Conservation (phyloP, 331 rosid genomes). For the Pyracantha coccinea region DNA sequence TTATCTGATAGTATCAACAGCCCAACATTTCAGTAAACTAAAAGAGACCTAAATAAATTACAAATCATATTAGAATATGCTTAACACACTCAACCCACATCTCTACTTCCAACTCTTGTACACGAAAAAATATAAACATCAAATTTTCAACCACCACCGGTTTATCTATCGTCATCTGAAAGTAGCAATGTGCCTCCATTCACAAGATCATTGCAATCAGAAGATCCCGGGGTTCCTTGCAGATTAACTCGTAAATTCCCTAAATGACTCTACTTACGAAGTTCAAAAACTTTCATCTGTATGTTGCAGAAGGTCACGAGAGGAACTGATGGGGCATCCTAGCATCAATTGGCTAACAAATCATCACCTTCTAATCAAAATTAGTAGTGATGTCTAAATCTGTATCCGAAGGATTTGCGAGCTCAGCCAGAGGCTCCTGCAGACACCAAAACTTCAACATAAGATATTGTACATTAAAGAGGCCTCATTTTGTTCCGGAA, state of each 20-base stretch:
- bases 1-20: not conserved
- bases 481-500: not conserved
- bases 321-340: not conserved
- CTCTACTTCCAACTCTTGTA: constrained; percentile 9
- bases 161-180: constrained; percentile 19
- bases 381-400: constrained; percentile 71
- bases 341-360: constrained; percentile 9
- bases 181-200: constrained; percentile 8
- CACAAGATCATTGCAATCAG: constrained; percentile 12
- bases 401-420: constrained; percentile 72
- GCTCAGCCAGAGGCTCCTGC: constrained; percentile 81
- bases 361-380: constrained; percentile 69
- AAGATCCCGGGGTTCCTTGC: not conserved
- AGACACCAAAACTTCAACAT: constrained; percentile 17
- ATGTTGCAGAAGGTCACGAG: constrained; percentile 1
- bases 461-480: not conserved
- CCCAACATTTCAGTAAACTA: no score
- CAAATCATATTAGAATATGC: not conserved
- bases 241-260: constrained; percentile 2
- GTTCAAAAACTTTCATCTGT: not conserved
- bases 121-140: constrained; percentile 9
- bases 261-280: not conserved
- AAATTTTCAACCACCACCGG: not conserved
- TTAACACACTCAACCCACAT: not conserved
- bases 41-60: constrained; percentile 23